Evolutionary conservation across 2,329 filamentous ascomycete species (phyloP), one percentile per base, ranked within the genome.

Genomic region (Fusarium sp.): DNA sequence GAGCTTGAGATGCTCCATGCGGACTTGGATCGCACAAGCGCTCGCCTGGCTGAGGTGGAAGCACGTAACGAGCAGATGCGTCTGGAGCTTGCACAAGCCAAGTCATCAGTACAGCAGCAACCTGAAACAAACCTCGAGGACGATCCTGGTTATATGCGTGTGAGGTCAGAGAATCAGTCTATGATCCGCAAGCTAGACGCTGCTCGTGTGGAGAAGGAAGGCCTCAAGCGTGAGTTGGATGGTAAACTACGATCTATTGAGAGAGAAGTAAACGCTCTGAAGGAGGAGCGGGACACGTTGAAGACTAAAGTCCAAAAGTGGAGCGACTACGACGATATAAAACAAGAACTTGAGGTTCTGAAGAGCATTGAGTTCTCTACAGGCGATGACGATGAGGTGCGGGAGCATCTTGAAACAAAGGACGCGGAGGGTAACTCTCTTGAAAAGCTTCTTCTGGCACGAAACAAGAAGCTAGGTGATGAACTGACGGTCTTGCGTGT

Each of bases 341-440:
- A 96, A 81, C 93, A 97, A 71, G 97, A 99, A 80, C 86, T 99
- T 5, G 95, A 98, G 76, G 95, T 98, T 66, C 88, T 99, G 66
- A 97, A 97, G 88, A 97, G 95, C 73, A 98, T 99, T 74, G 96
- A 99, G 79, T 97, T 99, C 75, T 93, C 95, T 3, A 95, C 93
- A 1, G 95, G 93, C 10, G 92, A 95, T 68, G 94, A 97, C 65
- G 92, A 95, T 49, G 90, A 92, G 3, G 83, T 85, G 11, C 77
- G 81, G 30, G 84, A 83, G 18, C 73, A 79, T 29, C 71, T 80
- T 4, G 83, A 84, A 27, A 75, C 78, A 8, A 73, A 75, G 44
- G 68, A 75, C 32, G 71, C 81, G 8, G 90, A 89, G 77, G 90
- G 92, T 45, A 94, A 97, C 74, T 94, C 91, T 2, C 83, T 99